These are phyloP conservation scores for Leccinum aurantiacum DNA, from an alignment of 768 basidiomycete species.

Conservation along the genomic window DNA sequence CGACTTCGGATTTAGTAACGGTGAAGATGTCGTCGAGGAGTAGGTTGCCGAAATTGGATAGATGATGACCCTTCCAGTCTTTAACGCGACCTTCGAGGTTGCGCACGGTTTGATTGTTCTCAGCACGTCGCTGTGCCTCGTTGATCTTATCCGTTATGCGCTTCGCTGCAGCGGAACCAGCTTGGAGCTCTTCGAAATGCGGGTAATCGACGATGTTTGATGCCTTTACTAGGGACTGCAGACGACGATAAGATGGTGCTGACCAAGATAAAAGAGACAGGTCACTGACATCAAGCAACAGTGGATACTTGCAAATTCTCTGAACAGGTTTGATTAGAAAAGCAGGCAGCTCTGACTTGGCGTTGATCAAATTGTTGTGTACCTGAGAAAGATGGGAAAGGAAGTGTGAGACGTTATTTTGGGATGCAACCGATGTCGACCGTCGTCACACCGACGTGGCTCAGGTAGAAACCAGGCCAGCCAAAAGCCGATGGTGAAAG, in stretches of 20 bases:
- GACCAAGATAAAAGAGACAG: conserved; percentile 11
- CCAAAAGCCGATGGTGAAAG: not conserved
- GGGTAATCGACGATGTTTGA: conserved; percentile 62
- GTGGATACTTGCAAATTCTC: conserved; percentile 96
- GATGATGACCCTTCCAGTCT: conserved; percentile 98
- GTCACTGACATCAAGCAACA: conserved; percentile 79
- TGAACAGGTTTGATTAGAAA: conserved; percentile 99
- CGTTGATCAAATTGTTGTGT: conserved; percentile 82
- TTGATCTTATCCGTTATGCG: conserved; percentile 95
- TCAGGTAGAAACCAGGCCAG: conserved; percentile 17
- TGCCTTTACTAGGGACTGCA: conserved; percentile 74
- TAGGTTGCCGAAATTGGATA: conserved; percentile 91
- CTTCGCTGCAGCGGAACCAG: conserved; percentile 83
- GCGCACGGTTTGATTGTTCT: conserved; percentile 89
- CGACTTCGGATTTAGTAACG: conserved; percentile 94
- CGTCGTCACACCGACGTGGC: conserved; percentile 29
- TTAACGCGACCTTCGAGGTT: conserved; percentile 85
- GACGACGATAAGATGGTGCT: conserved; percentile 5
- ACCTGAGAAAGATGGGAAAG: conserved; percentile 43
- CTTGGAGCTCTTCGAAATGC: conserved; percentile 76
- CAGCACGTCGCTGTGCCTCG: conserved; percentile 87
- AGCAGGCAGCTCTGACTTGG: conserved; percentile 88
- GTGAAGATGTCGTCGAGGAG: conserved; percentile 93
- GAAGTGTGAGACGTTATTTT: conserved; percentile 26
- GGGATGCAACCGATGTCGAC: conserved; percentile 5